These are phyloP conservation scores for Clarireedia hainanense DNA, from an alignment of 2,329 filamentous ascomycete species.

Conservation along the genomic window DNA sequence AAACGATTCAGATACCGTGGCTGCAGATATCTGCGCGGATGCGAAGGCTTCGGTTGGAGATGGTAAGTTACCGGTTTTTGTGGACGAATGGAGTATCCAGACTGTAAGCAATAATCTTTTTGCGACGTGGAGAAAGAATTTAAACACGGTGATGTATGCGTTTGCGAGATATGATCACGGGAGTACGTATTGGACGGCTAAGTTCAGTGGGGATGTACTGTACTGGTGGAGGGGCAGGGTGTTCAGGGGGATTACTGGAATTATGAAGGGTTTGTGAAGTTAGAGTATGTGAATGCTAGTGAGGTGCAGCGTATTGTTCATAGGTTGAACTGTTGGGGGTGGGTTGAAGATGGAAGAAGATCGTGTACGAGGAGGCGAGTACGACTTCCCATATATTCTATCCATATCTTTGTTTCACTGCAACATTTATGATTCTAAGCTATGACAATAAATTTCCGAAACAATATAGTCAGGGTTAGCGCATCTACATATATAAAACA, in stretches of 20 bases:
- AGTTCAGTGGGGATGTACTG: conserved; percentile 10
- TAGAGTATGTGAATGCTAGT: no score
- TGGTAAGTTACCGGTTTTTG: conserved; percentile 28
- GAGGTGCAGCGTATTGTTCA: no score
- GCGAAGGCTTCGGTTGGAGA: conserved; percentile 16
- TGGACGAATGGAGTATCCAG: conserved; percentile 32
- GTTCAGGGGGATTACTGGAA: neutral
- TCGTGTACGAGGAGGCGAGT: no score
- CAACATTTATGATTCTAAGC: no score
- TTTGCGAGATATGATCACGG: conserved; percentile 29
- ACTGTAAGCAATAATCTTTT: conserved; percentile 29
- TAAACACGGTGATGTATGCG: conserved; percentile 30
- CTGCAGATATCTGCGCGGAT: conserved; percentile 24
- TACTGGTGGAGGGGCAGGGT: neutral
- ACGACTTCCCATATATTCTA: no score
- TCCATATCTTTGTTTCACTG: no score
- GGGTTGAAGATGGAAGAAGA: no score
- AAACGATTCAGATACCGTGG: conserved; percentile 3
- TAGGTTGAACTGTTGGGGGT: no score
- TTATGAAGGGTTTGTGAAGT: no score
- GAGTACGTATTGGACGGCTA: conserved; percentile 27
- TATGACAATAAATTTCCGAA: no score
- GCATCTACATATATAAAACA: no score
- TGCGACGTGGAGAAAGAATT: conserved; percentile 22
- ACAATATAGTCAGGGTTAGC: no score